These are phyloP conservation scores for Podospora bellae-mahoneyi DNA, from an alignment of 495 filamentous ascomycete genomes.

Conservation along the genomic window DNA sequence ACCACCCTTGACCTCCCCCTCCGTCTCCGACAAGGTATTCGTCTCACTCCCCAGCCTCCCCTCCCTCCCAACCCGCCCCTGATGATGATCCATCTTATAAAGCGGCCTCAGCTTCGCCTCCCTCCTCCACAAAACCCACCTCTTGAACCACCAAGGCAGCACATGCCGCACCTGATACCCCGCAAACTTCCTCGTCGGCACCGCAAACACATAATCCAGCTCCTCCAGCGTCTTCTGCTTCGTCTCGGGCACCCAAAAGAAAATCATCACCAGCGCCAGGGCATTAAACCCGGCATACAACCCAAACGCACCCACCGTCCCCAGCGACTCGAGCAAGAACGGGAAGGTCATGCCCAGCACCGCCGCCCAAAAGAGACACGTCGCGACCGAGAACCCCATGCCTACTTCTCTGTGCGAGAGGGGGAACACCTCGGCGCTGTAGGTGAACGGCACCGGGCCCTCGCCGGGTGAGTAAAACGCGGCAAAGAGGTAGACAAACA, in stretches of 20 bases:
- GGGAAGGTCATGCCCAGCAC: conserved; percentile 66
- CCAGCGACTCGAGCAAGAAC: conserved; percentile 53
- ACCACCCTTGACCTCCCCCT: neutral
- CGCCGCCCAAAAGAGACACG: conserved; percentile 63
- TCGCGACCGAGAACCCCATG: conserved; percentile 71
- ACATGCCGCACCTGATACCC: conserved; percentile 60
- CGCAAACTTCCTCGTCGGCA: conserved; percentile 61
- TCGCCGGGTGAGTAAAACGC: conserved; percentile 77
- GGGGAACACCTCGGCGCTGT: conserved; percentile 76
- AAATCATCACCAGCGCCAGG: conserved; percentile 62
- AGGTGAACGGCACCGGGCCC: conserved; percentile 79
- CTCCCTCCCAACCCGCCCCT: neutral
- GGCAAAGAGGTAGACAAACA: conserved; percentile 69
- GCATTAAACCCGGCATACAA: conserved; percentile 63
- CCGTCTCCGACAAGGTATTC: neutral
- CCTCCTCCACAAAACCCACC: conserved; percentile 59
- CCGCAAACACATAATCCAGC: conserved; percentile 78
- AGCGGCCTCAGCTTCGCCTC: conserved; percentile 56
- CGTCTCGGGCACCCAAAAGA: conserved; percentile 64
- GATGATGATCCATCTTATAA: conserved; percentile 51
- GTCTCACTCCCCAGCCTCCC: neutral
- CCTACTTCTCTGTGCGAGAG: conserved; percentile 70
- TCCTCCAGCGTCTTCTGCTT: conserved; percentile 72
- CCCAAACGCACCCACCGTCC: conserved; percentile 54
- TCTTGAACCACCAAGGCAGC: conserved; percentile 66